Evolutionary conservation across 768 basidiomycete genomes (phyloP).

Genomic region (Asterophora parasitica): DNA sequence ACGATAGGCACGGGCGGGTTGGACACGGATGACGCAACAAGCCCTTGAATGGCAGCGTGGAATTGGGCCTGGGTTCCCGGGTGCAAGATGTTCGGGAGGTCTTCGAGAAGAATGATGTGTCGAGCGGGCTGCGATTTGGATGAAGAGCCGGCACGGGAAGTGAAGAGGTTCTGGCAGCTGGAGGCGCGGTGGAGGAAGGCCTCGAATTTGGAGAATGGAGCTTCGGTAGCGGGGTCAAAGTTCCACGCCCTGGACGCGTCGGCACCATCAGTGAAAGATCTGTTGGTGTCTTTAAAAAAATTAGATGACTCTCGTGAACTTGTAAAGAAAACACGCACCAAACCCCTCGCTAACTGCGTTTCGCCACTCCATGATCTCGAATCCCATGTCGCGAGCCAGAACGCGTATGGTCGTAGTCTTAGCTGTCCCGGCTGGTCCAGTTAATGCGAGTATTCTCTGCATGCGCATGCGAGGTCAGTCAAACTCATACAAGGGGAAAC

Average conservation of each 20-base stretch:
- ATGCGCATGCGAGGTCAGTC: background rate
- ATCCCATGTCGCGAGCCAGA: slow-evolving; percentile 65
- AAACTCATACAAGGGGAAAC: background rate
- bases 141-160: slow-evolving; percentile 8
- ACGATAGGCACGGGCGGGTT: slow-evolving; percentile 60
- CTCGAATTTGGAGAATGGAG: slow-evolving; percentile 63
- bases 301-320: background rate
- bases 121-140: slow-evolving; percentile 25
- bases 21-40: slow-evolving; percentile 38
- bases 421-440: slow-evolving; percentile 85
- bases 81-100: slow-evolving; percentile 88
- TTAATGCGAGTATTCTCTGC: slow-evolving; percentile 79
- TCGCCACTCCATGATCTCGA: slow-evolving; percentile 85
- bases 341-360: slow-evolving; percentile 56
- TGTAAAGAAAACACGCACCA: slow-evolving; percentile 7
- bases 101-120: slow-evolving; percentile 77
- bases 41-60: slow-evolving; percentile 59
- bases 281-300: background rate
- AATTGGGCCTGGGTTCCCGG: slow-evolving; percentile 62
- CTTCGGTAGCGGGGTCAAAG: slow-evolving; percentile 35
- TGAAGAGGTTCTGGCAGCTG: slow-evolving; percentile 52
- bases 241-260: slow-evolving; percentile 6
- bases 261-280: background rate
- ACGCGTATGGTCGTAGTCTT: slow-evolving; percentile 86
- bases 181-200: slow-evolving; percentile 70